Conservation (phyloP, 2,329 filamentous ascomycete genomes). For the Exserohilum turcica region DNA sequence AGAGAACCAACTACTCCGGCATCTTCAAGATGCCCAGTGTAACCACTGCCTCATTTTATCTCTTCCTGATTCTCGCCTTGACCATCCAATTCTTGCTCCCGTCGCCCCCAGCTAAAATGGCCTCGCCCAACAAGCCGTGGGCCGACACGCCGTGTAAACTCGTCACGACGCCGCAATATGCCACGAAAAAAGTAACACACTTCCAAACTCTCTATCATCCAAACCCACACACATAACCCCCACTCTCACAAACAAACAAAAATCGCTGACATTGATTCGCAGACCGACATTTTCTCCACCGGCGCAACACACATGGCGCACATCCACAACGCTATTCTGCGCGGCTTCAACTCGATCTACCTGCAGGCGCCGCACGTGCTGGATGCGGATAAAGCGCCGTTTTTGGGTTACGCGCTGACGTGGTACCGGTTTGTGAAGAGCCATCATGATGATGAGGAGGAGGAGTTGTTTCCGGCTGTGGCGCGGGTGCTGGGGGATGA, state of each 20-base stretch:
- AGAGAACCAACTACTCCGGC: not conserved
- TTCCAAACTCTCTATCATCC: no score
- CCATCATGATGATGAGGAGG: slow-evolving; percentile 48
- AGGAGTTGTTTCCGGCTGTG: slow-evolving; percentile 43
- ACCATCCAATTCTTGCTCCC: slow-evolving; percentile 9
- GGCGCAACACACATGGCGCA: slow-evolving; percentile 48
- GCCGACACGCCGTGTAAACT: slow-evolving; percentile 38
- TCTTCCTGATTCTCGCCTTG: slow-evolving; percentile 10
- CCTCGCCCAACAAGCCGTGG: slow-evolving; percentile 28
- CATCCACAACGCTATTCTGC: slow-evolving; percentile 49
- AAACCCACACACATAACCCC: no score
- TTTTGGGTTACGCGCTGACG: slow-evolving; percentile 43
- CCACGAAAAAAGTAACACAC: slow-evolving; percentile 33
- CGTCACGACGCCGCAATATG: slow-evolving; percentile 37
- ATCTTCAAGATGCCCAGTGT: slow-evolving; percentile 13
- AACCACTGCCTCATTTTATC: slow-evolving; percentile 10
- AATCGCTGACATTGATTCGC: no score
- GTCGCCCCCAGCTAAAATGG: slow-evolving; percentile 1
- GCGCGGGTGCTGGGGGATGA: slow-evolving; percentile 34
- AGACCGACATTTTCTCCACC: slow-evolving; percentile 42
- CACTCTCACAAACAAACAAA: no score
- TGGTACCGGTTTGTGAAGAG: slow-evolving; percentile 45
- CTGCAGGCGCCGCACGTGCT: slow-evolving; percentile 44
- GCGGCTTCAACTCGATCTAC: slow-evolving; percentile 51
- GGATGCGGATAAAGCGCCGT: slow-evolving; percentile 39